These are phyloP conservation scores for Camelina hispida DNA, from an alignment of 345 rosid species.

Conservation along the genomic window DNA sequence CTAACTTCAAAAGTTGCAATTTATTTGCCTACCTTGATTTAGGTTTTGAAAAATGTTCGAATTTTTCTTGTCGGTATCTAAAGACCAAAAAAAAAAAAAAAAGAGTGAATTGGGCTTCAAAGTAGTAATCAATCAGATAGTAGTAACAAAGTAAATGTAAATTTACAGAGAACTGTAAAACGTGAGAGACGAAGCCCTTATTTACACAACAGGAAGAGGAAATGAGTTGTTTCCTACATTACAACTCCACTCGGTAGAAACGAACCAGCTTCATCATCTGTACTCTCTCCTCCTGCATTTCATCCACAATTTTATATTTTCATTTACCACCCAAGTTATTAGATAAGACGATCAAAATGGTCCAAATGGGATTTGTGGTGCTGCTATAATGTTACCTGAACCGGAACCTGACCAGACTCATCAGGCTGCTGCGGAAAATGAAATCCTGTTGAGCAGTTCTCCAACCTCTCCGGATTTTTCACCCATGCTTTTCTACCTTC, in stretches of 20 bases:
- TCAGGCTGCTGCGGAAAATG: conserved; percentile 60
- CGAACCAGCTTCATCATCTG: conserved; percentile 57
- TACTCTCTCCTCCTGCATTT: conserved; percentile 63
- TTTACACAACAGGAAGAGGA: conserved; percentile 3
- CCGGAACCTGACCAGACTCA: conserved; percentile 32
- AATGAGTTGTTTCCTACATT: conserved; percentile 20
- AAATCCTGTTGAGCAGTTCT: conserved; percentile 83
- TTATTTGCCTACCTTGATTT: neutral
- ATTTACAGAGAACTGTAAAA: conserved; percentile 39
- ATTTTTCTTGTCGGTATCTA: conserved; percentile 1
- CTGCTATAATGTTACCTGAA: conserved; percentile 52
- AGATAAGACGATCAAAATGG: neutral
- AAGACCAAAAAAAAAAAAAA: neutral
- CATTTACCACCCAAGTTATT: conserved; percentile 9
- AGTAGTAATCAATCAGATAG: neutral
- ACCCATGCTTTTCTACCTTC: conserved; percentile 89
- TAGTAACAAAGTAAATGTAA: conserved; percentile 15
- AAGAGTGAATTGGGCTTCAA: conserved; percentile 1
- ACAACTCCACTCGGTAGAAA: conserved; percentile 64
- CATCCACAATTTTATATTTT: neutral
- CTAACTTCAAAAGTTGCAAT: neutral
- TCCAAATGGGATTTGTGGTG: neutral
- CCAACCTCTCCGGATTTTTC: conserved; percentile 72
- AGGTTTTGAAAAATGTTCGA: neutral
- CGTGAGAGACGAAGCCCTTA: conserved; percentile 32